Percentiles rank a stretch among this genome's conserved stretches.
Conservation (phyloP, 352 stramenopile species). For the Phytophthora foliorum region DNA sequence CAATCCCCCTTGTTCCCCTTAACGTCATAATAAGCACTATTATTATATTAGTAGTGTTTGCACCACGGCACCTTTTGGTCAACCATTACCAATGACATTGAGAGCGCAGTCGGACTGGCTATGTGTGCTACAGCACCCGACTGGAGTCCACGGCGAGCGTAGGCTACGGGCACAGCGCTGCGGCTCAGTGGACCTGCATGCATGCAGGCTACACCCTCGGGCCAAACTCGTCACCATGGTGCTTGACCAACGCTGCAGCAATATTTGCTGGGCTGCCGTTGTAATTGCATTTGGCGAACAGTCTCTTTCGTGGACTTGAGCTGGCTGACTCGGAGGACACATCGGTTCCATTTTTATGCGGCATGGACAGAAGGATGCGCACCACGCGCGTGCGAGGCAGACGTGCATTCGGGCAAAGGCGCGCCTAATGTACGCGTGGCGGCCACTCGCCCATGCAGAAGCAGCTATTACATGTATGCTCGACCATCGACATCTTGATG, state of each 20-base stretch:
- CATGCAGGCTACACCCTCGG: not conserved
- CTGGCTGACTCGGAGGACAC: slow-evolving; percentile 20
- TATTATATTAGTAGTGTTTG: no score
- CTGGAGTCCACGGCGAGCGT: not conserved
- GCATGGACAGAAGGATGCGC: slow-evolving; percentile 15
- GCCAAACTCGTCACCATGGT: not conserved
- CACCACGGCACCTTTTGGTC: no score
- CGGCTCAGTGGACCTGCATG: not conserved
- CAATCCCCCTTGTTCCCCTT: no score
- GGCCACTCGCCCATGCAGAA: not conserved
- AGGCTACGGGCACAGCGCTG: no score
- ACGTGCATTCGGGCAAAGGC: not conserved
- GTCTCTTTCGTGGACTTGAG: slow-evolving; percentile 16
- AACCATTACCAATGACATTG: no score
- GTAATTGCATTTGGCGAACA: not conserved
- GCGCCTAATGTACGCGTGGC: not conserved
- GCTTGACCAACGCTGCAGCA: not conserved
- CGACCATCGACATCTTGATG: not conserved
- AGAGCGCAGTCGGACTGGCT: not conserved
- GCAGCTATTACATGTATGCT: not conserved
- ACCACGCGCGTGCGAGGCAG: not conserved
- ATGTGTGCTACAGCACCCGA: not conserved
- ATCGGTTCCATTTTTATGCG: slow-evolving; percentile 12
- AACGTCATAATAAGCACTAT: no score
- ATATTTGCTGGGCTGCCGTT: not conserved